These are phyloP conservation scores for Prinsepia uniflora DNA, from an alignment of 306 rosid species.

Conservation along the genomic window DNA sequence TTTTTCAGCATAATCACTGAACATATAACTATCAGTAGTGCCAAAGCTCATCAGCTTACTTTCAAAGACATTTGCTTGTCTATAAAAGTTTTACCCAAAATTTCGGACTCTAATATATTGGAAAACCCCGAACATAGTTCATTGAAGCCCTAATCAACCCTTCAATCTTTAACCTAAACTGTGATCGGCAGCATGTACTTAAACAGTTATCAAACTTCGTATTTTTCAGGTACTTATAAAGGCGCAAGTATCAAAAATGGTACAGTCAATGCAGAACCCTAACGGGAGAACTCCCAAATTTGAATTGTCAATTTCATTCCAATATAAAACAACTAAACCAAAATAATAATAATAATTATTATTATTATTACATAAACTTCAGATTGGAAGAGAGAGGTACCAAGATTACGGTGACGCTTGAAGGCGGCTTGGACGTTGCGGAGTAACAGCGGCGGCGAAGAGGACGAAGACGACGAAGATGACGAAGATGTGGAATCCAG, in stretches of 20 bases:
- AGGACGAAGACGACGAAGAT: slow-evolving; percentile 42
- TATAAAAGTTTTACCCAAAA: background rate
- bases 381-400: slow-evolving; percentile 27
- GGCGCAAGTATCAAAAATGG: background rate
- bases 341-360: background rate
- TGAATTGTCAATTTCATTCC: background rate
- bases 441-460: slow-evolving; percentile 59
- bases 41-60: background rate
- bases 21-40: background rate
- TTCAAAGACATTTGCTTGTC: background rate
- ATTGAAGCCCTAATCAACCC: background rate
- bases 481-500: slow-evolving; percentile 38
- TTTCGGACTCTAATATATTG: background rate
- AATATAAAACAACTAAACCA: background rate
- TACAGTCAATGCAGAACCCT: background rate
- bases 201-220: background rate
- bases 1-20: background rate
- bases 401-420: slow-evolving; percentile 59
- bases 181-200: background rate
- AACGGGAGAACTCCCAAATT: background rate
- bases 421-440: slow-evolving; percentile 51
- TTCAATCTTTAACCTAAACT: background rate
- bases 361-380: background rate
- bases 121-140: background rate
- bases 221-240: background rate